A percentile compares a stretch with the other conserved stretches of the same genome.
Conservation (phyloP, 2,329 filamentous ascomycete species). For the Fusarium globosum region DNA sequence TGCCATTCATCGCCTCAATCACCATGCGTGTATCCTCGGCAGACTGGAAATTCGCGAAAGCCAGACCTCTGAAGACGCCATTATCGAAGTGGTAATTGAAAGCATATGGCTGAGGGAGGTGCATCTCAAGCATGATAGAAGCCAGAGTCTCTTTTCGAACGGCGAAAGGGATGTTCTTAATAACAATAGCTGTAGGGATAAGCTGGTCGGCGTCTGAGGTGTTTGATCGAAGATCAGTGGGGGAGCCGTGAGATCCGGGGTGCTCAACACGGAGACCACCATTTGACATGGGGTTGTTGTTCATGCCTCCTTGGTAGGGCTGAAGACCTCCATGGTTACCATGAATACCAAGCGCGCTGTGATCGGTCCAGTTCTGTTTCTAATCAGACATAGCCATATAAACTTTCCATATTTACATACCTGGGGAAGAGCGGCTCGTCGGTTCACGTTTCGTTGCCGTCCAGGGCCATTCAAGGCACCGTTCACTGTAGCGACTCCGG, state of each 20-base stretch:
- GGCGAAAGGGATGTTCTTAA: slow-evolving; percentile 99
- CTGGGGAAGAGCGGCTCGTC: slow-evolving; percentile 74
- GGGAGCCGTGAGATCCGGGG: slow-evolving; percentile 54
- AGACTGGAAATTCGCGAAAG: slow-evolving; percentile 98
- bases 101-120: slow-evolving; percentile 92
- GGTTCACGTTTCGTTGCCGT: slow-evolving; percentile 65
- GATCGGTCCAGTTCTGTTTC: slow-evolving; percentile 63
- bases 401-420: slow-evolving; percentile 59
- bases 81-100: slow-evolving; percentile 99
- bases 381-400: slow-evolving; percentile 21
- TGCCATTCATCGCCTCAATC: slow-evolving; percentile 93
- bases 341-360: slow-evolving; percentile 56
- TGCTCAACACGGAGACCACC: slow-evolving; percentile 58
- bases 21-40: slow-evolving; percentile 92
- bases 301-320: slow-evolving; percentile 50
- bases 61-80: slow-evolving; percentile 93
- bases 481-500: slow-evolving; percentile 71
- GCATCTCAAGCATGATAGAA: slow-evolving; percentile 92
- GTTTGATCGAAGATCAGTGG: slow-evolving; percentile 55
- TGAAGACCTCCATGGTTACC: slow-evolving; percentile 52
- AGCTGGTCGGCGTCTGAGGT: slow-evolving; percentile 79
- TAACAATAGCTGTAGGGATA: slow-evolving; percentile 97
- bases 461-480: slow-evolving; percentile 74
- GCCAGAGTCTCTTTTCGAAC: slow-evolving; percentile 97
- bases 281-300: slow-evolving; percentile 52